Conservation (phyloP, 73 alveolate genomes). For the Tetrahymena malaccensis region DNA sequence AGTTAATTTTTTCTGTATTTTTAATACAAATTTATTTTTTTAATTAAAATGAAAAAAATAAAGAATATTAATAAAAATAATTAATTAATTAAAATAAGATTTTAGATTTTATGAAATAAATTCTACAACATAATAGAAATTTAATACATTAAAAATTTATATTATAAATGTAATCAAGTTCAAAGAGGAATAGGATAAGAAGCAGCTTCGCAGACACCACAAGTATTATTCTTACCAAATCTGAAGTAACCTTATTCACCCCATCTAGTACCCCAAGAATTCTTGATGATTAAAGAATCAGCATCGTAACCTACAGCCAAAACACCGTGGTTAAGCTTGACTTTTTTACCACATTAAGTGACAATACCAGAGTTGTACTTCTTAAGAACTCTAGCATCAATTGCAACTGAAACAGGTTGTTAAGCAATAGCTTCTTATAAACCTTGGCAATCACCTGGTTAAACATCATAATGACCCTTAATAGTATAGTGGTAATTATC, state of each 20-base stretch:
- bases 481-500: neutral
- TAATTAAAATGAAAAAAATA: no score
- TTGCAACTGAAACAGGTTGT: neutral
- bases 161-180: neutral
- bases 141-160: neutral
- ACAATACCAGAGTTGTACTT: neutral
- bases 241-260: constrained; percentile 48
- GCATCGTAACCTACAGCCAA: constrained; percentile 60
- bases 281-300: constrained; percentile 25
- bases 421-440: neutral
- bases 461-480: neutral
- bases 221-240: constrained; percentile 9
- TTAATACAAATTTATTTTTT: no score
- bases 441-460: neutral
- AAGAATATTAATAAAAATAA: no score
- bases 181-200: constrained; percentile 21
- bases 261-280: constrained; percentile 52
- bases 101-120: no score
- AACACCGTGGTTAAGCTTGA: constrained; percentile 62
- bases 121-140: no score
- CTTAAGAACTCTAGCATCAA: neutral
- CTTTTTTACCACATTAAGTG: neutral
- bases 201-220: constrained; percentile 37
- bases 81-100: no score
- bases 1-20: no score